These are phyloP conservation scores for Chalciporus chontae DNA, from an alignment of 768 basidiomycete genomes.

Conservation along the genomic window DNA sequence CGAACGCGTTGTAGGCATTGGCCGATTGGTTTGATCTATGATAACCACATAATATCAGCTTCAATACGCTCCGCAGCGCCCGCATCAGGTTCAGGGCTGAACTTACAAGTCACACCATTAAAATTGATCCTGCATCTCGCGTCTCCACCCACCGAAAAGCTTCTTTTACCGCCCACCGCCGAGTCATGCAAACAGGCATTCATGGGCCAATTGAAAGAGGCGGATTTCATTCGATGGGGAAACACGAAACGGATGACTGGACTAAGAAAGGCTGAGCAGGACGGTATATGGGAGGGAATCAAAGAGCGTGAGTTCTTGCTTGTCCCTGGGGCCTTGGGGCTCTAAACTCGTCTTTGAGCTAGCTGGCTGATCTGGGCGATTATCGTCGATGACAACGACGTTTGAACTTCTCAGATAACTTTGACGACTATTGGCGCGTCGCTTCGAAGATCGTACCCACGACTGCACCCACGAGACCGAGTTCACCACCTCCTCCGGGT, in stretches of 20 bases:
- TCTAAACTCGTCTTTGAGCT: slow-evolving; percentile 13
- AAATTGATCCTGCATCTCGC: slow-evolving; percentile 85
- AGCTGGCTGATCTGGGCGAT: slow-evolving; percentile 20
- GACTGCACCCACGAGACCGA: slow-evolving; percentile 56
- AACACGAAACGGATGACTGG: slow-evolving; percentile 93
- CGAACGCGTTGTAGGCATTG: slow-evolving; percentile 74
- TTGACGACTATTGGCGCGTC: slow-evolving; percentile 92
- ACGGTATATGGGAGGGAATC: slow-evolving; percentile 96
- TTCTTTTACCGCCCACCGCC: slow-evolving; percentile 72
- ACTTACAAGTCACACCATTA: slow-evolving; percentile 49
- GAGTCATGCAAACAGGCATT: slow-evolving; percentile 92
- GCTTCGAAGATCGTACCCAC: slow-evolving; percentile 91
- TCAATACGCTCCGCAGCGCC: slow-evolving; percentile 44
- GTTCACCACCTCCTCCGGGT: slow-evolving; percentile 51
- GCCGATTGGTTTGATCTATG: slow-evolving; percentile 94
- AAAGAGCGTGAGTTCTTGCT: slow-evolving; percentile 73
- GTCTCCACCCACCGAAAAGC: slow-evolving; percentile 82
- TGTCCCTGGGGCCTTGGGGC: slow-evolving; percentile 16
- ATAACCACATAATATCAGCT: slow-evolving; percentile 68
- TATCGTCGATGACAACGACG: slow-evolving; percentile 9
- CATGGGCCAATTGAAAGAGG: slow-evolving; percentile 95
- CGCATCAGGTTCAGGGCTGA: slow-evolving; percentile 39
- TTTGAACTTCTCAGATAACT: slow-evolving; percentile 66
- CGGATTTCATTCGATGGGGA: slow-evolving; percentile 96
- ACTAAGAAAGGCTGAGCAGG: slow-evolving; percentile 87